Percentiles rank a stretch among this genome's conserved stretches.
phyloP scores from a whole-genome alignment of 169 alveolate genomes.

The Blepharisma undulans region DNA sequence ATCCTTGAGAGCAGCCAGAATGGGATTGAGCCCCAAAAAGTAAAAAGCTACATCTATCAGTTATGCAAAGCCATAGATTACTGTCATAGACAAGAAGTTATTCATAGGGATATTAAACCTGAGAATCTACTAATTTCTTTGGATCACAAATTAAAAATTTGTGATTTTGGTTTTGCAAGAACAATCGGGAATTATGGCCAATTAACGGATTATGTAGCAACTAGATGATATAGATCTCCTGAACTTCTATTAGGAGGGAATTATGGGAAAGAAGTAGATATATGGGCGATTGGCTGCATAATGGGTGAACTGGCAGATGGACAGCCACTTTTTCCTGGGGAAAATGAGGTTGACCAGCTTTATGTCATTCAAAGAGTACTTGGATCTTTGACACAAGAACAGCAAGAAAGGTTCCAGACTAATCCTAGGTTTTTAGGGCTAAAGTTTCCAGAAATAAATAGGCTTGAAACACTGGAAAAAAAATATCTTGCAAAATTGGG shows the following conservation, averaged over 20 bases:
- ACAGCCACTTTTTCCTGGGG: slow-evolving; percentile 90
- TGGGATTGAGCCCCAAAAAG: slow-evolving; percentile 82
- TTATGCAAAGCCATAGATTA: slow-evolving; percentile 75
- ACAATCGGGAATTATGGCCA: slow-evolving; percentile 50
- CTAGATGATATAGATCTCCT: slow-evolving; percentile 87
- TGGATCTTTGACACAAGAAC: slow-evolving; percentile 79
- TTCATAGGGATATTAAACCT: slow-evolving; percentile 87
- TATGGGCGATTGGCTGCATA: slow-evolving; percentile 88
- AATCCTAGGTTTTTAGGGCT: slow-evolving; percentile 82
- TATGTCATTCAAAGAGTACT: slow-evolving; percentile 77
- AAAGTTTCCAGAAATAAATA: slow-evolving; percentile 73
- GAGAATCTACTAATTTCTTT: slow-evolving; percentile 73
- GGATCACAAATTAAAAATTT: slow-evolving; percentile 69
- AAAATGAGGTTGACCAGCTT: slow-evolving; percentile 86
- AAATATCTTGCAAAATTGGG: slow-evolving; percentile 75
- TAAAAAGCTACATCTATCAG: slow-evolving; percentile 67
- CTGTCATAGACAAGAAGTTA: slow-evolving; percentile 79
- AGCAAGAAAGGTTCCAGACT: slow-evolving; percentile 68
- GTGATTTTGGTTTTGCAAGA: slow-evolving; percentile 93
- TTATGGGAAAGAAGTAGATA: slow-evolving; percentile 81
- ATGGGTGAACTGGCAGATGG: slow-evolving; percentile 91
- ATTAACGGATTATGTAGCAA: slow-evolving; percentile 87
- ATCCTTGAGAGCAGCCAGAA: slow-evolving; percentile 73
- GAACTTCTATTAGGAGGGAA: slow-evolving; percentile 73
- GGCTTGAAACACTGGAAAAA: slow-evolving; percentile 83